These are phyloP conservation scores for Starmerella bombicola DNA, from an alignment of 805 yeast species.

Conservation along the genomic window DNA sequence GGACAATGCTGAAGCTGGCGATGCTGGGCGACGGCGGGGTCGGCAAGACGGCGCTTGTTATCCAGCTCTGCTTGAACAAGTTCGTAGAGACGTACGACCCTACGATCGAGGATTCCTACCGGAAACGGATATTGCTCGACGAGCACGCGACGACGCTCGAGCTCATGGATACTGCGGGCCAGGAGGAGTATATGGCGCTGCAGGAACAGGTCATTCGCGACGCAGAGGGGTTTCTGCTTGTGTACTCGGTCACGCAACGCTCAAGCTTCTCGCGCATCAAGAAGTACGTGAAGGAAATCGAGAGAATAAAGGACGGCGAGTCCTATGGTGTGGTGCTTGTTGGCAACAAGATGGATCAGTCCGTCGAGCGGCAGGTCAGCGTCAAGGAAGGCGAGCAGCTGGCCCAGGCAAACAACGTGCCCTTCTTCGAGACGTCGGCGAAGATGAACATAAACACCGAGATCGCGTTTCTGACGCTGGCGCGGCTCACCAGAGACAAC, in stretches of 20 bases:
- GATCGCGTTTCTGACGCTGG: constrained; percentile 53
- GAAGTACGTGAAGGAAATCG: constrained; percentile 67
- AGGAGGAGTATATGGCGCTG: constrained; percentile 88
- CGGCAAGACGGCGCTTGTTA: constrained; percentile 93
- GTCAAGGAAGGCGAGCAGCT: constrained; percentile 73
- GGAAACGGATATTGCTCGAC: constrained; percentile 79
- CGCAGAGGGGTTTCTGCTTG: constrained; percentile 86
- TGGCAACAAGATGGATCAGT: constrained; percentile 78
- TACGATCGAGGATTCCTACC: constrained; percentile 64
- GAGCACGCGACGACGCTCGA: constrained; percentile 67
- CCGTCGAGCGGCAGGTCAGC: constrained; percentile 64
- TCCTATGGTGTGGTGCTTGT: constrained; percentile 72
- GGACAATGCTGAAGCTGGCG: constrained; percentile 56
- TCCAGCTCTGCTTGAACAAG: constrained; percentile 69
- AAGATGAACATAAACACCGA: constrained; percentile 85
- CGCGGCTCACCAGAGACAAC: constrained; percentile 62
- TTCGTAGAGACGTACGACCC: constrained; percentile 98
- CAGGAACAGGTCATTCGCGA: constrained; percentile 91
- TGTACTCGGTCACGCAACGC: constrained; percentile 76
- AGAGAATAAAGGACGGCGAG: constrained; percentile 49
- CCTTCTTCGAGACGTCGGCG: constrained; percentile 85
- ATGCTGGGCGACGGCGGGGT: constrained; percentile 99
- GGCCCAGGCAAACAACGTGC: constrained; percentile 49
- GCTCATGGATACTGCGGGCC: constrained; percentile 97
- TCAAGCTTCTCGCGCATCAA: constrained; percentile 75